Evolutionary conservation across 768 basidiomycete species (phyloP), one percentile per base, ranked within the genome.

Genomic region (Boletus rubescentipes): DNA sequence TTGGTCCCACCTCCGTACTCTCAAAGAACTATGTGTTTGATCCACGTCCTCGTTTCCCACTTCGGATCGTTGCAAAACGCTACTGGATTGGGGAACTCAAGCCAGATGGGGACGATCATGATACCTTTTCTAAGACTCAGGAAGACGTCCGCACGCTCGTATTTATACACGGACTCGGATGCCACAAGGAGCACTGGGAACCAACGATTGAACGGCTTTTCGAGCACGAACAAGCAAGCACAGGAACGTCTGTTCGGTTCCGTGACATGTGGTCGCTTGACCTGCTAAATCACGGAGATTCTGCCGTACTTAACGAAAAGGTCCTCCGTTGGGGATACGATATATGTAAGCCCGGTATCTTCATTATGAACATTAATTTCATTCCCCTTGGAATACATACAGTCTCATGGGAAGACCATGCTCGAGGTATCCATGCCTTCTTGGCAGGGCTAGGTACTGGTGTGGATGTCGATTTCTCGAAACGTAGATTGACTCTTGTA

Each of bases 151-250:
- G 35, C 20, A 53, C 51, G 11, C 39, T 49, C 8, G 31, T 58
- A 12, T 58, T 61, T 21, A 14, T 49, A 12, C 53, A 58, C 8
- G 57, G 38, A 7, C 14, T 3, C 4, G 53, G 48, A 8, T 20
- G 3, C 10, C 51, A 53, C 11, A 59, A 61, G 29, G 53, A 58
- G n/a, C 57, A 55, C 0, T 54, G 59, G 57, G 53, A 61, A 1
- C 47, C 50, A 0, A 46, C 18, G 5, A 49, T 58, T 1, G 23
- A 50, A 5, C 49, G 37, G 2, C 47, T 58, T 0, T 58, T 54
- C 14, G 18, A 49, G 11, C 9, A 41, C 12, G 34, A 54, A 21
- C 40, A 20, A 26, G 5, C 20, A 4, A 10, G 4, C 15, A 0
- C 9, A 11, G 11, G 20, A 1, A 18, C 12, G 2, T 12, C 18